Percentiles rank a stretch among this genome's conserved stretches.
phyloP scores from a whole-genome alignment of 495 filamentous ascomycete species.

The Aspergillus diversus region DNA sequence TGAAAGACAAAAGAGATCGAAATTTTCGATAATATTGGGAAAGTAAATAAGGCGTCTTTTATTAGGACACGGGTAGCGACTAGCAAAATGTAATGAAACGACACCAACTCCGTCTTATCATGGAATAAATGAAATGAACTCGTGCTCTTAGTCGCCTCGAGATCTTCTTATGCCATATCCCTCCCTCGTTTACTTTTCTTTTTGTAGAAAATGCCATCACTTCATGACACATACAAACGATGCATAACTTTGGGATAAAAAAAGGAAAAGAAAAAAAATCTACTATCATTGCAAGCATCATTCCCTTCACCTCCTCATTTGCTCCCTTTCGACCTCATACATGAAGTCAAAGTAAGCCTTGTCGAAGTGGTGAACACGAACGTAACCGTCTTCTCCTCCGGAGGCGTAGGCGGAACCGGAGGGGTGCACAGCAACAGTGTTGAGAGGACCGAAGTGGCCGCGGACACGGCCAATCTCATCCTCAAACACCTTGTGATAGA shows the following conservation, averaged over 20 bases:
- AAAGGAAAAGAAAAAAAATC: conserved; percentile 18
- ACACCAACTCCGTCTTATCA: conserved; percentile 54
- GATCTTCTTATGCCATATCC: conserved; percentile 27
- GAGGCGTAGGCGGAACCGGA: conserved; percentile 87
- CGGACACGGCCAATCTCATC: conserved; percentile 96
- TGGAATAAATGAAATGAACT: conserved; percentile 50
- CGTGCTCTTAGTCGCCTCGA: conserved; percentile 43
- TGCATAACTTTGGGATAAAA: conserved; percentile 32
- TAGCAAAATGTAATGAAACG: conserved; percentile 35
- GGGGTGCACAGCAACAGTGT: conserved; percentile 87
- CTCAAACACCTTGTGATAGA: conserved; percentile 99
- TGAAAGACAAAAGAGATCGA: neutral
- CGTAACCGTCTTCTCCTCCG: conserved; percentile 98
- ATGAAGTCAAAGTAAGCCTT: conserved; percentile 97
- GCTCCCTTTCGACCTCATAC: conserved; percentile 93
- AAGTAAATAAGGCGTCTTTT: conserved; percentile 38
- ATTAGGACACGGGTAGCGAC: conserved; percentile 42
- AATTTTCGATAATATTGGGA: conserved; percentile 30
- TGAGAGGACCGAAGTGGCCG: conserved; percentile 95
- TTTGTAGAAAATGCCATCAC: conserved; percentile 33
- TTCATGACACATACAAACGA: conserved; percentile 51
- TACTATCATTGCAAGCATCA: conserved; percentile 20
- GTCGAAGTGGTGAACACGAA: conserved; percentile 97
- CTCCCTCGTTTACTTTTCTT: conserved; percentile 31
- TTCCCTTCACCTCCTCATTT: conserved; percentile 45